Conservation (phyloP, 2,329 filamentous ascomycete species). For the Colletotrichum orchidophilum region DNA sequence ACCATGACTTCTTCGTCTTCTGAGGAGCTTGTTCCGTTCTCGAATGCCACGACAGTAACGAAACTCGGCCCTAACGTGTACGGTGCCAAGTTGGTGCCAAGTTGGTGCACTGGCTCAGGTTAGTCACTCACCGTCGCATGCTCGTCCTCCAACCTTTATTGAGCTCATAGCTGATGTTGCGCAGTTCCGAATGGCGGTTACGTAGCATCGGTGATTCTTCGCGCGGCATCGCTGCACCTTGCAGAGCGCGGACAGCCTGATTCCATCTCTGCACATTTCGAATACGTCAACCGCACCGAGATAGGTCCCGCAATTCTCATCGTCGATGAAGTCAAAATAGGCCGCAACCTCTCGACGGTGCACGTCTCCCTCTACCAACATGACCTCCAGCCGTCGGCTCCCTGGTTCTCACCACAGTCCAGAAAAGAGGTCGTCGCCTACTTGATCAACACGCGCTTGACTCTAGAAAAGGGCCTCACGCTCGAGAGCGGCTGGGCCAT, state of each 20-base stretch:
- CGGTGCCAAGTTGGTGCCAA: constrained; percentile 35
- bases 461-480: constrained; percentile 42
- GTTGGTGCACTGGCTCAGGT: constrained; percentile 40
- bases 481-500: constrained; percentile 28
- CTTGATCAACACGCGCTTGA: constrained; percentile 49
- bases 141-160: too few species aligned
- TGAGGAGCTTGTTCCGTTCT: constrained; percentile 33
- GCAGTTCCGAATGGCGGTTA: constrained; percentile 58
- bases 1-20: constrained; percentile 8
- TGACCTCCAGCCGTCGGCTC: constrained; percentile 42
- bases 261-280: constrained; percentile 50
- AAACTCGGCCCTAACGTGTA: constrained; percentile 38
- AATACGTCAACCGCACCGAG: constrained; percentile 51
- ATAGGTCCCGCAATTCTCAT: constrained; percentile 48
- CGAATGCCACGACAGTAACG: constrained; percentile 36
- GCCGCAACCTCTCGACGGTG: constrained; percentile 51
- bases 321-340: constrained; percentile 53
- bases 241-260: constrained; percentile 45
- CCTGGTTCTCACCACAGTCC: constrained; percentile 46
- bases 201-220: constrained; percentile 51
- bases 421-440: constrained; percentile 47
- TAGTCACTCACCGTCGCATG: background rate
- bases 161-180: background rate
- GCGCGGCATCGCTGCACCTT: constrained; percentile 47
- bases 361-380: constrained; percentile 54